Conservation (phyloP, 2,329 filamentous ascomycete species). For the Pezicula neosporulosa region DNA sequence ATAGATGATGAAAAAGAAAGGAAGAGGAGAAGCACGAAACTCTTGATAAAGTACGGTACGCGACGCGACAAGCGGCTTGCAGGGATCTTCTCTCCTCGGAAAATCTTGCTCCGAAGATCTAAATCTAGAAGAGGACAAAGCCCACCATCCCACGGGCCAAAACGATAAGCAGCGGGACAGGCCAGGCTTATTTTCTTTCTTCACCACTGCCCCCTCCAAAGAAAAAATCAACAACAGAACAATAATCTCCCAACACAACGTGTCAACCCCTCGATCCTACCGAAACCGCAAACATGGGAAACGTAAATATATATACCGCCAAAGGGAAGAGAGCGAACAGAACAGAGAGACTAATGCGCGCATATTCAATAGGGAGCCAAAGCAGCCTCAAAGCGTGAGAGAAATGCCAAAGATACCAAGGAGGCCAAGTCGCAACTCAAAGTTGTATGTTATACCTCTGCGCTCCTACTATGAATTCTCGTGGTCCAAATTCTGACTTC, state of each 20-base stretch:
- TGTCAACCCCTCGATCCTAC: not conserved
- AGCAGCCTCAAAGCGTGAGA: slow-evolving; percentile 69
- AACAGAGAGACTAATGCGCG: not conserved
- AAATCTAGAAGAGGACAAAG: too few relatives aligned
- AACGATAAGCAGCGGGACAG: too few relatives aligned
- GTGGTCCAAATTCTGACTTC: not conserved
- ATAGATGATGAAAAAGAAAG: not conserved
- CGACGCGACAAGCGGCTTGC: too few relatives aligned
- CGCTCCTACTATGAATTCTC: not conserved
- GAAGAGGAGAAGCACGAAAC: not conserved
- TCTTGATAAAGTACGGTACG: not conserved
- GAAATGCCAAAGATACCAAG: slow-evolving; percentile 60
- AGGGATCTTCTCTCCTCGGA: not conserved
- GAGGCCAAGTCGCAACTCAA: slow-evolving; percentile 67
- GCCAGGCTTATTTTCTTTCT: not conserved
- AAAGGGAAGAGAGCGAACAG: not conserved
- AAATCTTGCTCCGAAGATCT: too few relatives aligned
- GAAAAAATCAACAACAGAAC: not conserved
- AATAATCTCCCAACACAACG: not conserved
- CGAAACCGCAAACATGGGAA: slow-evolving; percentile 21
- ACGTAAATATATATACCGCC: slow-evolving; percentile 12
- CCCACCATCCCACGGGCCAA: too few relatives aligned
- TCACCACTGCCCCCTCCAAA: not conserved
- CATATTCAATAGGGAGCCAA: slow-evolving; percentile 51
- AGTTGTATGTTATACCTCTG: slow-evolving; percentile 44